Conservation (phyloP, 148 eudicot genomes). For the Silene conica region DNA sequence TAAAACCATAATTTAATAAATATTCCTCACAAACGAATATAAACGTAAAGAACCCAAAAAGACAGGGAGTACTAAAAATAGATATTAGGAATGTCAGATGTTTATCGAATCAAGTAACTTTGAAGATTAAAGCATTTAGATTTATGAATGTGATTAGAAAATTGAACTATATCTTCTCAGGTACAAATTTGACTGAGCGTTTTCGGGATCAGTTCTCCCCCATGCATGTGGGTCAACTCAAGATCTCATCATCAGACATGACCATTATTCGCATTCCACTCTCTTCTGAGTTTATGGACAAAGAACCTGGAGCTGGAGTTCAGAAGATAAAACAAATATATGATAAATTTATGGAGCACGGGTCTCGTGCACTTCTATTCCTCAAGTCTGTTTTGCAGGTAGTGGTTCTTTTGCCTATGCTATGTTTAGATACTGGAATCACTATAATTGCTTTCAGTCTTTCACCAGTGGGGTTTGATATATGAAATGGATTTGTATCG, state of each 20-base stretch:
- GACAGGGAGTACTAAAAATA: background rate
- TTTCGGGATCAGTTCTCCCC: conserved; percentile 90
- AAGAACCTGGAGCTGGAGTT: conserved; percentile 56
- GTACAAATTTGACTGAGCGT: conserved; percentile 71
- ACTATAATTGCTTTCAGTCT: conserved; percentile 6
- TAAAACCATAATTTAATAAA: background rate
- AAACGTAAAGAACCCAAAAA: background rate
- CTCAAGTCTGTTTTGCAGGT: conserved; percentile 89
- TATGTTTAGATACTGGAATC: background rate
- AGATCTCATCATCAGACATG: conserved; percentile 54
- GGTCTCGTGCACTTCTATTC: conserved; percentile 64
- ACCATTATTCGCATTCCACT: conserved; percentile 92
- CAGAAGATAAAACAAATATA: conserved; percentile 47
- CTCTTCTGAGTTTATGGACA: conserved; percentile 54
- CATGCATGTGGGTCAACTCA: conserved; percentile 59
- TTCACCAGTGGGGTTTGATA: background rate
- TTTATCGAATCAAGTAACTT: background rate
- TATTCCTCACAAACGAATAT: too few species aligned
- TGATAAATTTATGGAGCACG: conserved; percentile 65
- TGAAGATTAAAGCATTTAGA: background rate
- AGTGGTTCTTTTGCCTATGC: background rate
- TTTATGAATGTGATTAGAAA: conserved; percentile 9
- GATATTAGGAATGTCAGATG: too few species aligned
- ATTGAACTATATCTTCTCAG: conserved; percentile 39
- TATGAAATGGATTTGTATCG: background rate